Evolutionary conservation across 2,329 filamentous ascomycete species (phyloP), one percentile per base, ranked within the genome.

Genomic region (Colletotrichum musicola): DNA sequence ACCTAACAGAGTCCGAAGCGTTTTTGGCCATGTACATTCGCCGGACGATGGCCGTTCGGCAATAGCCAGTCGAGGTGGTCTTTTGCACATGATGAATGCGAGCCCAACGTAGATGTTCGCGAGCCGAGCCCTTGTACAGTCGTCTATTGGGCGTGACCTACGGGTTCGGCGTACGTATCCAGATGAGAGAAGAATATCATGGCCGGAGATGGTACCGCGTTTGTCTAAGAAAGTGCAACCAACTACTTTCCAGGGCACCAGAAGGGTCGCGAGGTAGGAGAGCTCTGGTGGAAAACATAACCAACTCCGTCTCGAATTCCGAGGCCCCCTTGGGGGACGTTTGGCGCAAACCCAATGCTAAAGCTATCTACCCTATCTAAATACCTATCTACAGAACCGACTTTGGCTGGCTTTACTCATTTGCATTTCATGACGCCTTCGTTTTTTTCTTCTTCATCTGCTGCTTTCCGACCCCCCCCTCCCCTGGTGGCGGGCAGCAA

Each of bases 351-450:
- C 50, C 66, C 66, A 65, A 68, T 68, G 66, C 62, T 68, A 64
- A 64, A 68, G 62, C 66, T 68, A 68, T 68, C 65, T 68, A 68
- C 49, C 65, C 62, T 65, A 68, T 68, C 66, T 68, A 68, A 60
- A 9, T 35, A 42, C 40, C 64, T 68, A 68, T 68, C 64, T 68
- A 68, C 55, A 61, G 65, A 55, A 25, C 30, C 7, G 30, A 35
- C 30, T 25, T 25, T 35, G 30, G 30, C 30, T 35, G 30, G 30
- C 30, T 10, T 35, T 35, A 46, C 44, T 47, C 55, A 55, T n/a
- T 53, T 54, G 42, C 66, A 65, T 65, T 7, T 10, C 66, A 56
- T 68, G 66, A 66, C 42, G 56, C 62, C 66, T 44, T 38, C 35
- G 55, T 40, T 51, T 46, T 27, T 14, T 30, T 35, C 27, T 46